Evolutionary conservation across 1,139 yeast genomes (phyloP), one percentile per base, ranked within the genome.

Genomic region (Hyphopichia buzzinii): DNA sequence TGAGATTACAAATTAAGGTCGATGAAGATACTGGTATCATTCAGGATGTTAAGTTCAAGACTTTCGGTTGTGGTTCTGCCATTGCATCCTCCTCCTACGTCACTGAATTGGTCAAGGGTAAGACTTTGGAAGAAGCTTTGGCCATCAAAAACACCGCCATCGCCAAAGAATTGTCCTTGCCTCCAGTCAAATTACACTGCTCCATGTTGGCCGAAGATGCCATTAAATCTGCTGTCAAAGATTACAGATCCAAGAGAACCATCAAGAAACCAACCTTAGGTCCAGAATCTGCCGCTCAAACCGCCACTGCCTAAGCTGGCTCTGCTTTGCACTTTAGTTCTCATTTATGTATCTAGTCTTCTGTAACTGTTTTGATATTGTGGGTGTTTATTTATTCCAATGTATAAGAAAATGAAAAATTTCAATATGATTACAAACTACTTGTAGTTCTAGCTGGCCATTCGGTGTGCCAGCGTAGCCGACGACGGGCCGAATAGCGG

Each of bases 141-240:
- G 77, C 79, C 59, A 86, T 90, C 55, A 88, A 88, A 62, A 90
- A 90, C 64, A 86, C 96, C 7, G 84, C 84, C 44, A 90, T 90
- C 53, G 97, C 97, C 29, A 84, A 84, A 64, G 97, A 92, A 62
- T 75, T 92, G 52, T 81, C 94, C 41, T 76, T 92, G 55, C 98
- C 98, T 16, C 98, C 98, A 2, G 98, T 92, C 41, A 92, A 92
- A 64, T 76, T 92, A 54, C 98, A 92, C 62, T 92, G 98, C 64
- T 87, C 96, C 13, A 92, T 92, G 98, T 75, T 92, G 59, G 98
- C 98, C 11, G 98, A 92, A 65, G 98, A 92, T 57, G 97, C 98
- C 39, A 92, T 92, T 62, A 90, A 92, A 74, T 83, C 92, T 36
- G 98, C 98, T 15, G 92, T 92, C 52, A 89, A 87, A 70, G 98